phyloP scores from a whole-genome alignment of 2,329 filamentous ascomycete genomes.

The Cladosporium austrohemisphaericum region DNA sequence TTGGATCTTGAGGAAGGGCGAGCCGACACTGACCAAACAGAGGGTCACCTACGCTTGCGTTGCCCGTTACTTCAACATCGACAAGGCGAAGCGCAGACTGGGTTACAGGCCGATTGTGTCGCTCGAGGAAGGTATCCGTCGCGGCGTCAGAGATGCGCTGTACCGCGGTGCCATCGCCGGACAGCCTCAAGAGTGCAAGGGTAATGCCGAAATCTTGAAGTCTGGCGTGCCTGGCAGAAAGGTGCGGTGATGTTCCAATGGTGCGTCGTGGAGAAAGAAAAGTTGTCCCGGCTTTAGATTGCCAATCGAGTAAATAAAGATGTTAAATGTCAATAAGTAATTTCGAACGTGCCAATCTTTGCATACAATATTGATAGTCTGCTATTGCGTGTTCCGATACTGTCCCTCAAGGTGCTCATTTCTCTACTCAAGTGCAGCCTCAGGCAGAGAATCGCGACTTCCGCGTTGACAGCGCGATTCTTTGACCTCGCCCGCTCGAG shows the following conservation, averaged over 20 bases:
- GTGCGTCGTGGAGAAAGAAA: too few relatives aligned
- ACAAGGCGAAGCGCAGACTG: conserved; percentile 67
- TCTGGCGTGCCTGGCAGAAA: conserved; percentile 12
- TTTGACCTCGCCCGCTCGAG: not conserved
- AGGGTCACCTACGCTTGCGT: conserved; percentile 65
- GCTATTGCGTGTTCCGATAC: too few relatives aligned
- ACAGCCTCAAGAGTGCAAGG: conserved; percentile 33
- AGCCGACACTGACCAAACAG: conserved; percentile 44
- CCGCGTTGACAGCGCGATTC: not conserved
- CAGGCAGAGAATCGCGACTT: not conserved
- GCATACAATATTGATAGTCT: too few relatives aligned
- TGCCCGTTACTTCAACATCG: conserved; percentile 74
- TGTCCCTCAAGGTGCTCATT: too few relatives aligned
- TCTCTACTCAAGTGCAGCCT: too few relatives aligned
- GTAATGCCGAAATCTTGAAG: conserved; percentile 21
- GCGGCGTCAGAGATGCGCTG: conserved; percentile 42
- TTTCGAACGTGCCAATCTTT: too few relatives aligned
- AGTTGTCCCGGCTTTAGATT: too few relatives aligned
- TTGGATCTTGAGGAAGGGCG: conserved; percentile 41
- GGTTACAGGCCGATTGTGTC: conserved; percentile 66
- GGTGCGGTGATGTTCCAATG: not conserved
- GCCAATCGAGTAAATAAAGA: too few relatives aligned
- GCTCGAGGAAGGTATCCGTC: conserved; percentile 59
- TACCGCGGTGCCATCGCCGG: conserved; percentile 33
- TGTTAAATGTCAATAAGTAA: too few relatives aligned